These are phyloP conservation scores for Huntiella abstrusa DNA, from an alignment of 2,329 filamentous ascomycete genomes.

Conservation along the genomic window DNA sequence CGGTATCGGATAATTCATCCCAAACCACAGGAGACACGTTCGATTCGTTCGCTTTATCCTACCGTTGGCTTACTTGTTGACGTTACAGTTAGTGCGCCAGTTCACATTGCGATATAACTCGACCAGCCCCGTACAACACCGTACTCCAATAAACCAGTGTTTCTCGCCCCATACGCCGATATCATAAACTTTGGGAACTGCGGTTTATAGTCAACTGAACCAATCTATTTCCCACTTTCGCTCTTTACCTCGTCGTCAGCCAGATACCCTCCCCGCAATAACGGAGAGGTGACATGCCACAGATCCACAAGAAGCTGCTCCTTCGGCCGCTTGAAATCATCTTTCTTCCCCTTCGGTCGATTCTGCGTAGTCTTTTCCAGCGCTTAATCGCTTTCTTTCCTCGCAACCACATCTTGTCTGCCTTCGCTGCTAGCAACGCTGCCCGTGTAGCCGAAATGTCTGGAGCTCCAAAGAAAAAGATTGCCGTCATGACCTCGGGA, in stretches of 20 bases:
- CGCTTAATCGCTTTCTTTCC: constrained; percentile 9
- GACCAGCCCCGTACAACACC: too few species aligned
- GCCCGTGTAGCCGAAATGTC: constrained; percentile 20
- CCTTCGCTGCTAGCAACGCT: constrained; percentile 5
- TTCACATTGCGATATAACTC: too few species aligned
- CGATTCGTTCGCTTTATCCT: too few species aligned
- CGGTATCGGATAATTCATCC: too few species aligned
- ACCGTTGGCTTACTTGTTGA: too few species aligned
- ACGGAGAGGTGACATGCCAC: constrained; percentile 10
- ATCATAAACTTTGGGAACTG: too few species aligned
- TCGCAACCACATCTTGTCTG: constrained; percentile 8
- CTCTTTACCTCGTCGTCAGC: not conserved
- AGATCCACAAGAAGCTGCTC: constrained; percentile 13
- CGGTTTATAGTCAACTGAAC: not conserved
- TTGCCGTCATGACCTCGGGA: constrained; percentile 86
- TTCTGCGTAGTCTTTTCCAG: constrained; percentile 13
- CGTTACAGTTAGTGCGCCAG: too few species aligned
- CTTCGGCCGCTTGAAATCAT: constrained; percentile 17
- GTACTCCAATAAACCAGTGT: too few species aligned
- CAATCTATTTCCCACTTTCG: not conserved
- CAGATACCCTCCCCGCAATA: constrained; percentile 1
- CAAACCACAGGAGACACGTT: too few species aligned
- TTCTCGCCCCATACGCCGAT: too few species aligned
- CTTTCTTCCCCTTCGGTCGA: constrained; percentile 15
- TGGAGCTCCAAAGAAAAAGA: constrained; percentile 35